phyloP scores from a whole-genome alignment of 805 yeast genomes.

The Nakazawaea ernobii region DNA sequence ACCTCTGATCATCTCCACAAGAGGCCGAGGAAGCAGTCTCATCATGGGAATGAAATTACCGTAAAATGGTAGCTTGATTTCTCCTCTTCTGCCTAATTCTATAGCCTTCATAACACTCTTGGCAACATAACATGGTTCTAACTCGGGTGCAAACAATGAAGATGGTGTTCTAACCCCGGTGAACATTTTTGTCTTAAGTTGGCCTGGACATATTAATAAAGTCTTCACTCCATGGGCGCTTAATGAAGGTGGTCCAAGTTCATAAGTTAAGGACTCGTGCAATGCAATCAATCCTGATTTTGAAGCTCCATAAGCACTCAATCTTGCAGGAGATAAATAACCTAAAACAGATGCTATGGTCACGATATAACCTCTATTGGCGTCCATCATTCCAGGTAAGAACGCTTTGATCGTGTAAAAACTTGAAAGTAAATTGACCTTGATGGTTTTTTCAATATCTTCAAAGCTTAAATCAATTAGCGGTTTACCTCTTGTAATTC shows the following conservation, averaged over 20 bases:
- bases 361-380: slow-evolving; percentile 67
- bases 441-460: slow-evolving; percentile 57
- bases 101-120: slow-evolving; percentile 47
- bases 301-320: slow-evolving; percentile 82
- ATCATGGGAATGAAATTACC: slow-evolving; percentile 69
- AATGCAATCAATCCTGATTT: slow-evolving; percentile 82
- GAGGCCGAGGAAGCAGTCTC: slow-evolving; percentile 67
- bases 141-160: slow-evolving; percentile 71
- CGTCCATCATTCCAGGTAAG: slow-evolving; percentile 63
- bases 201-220: slow-evolving; percentile 82
- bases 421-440: slow-evolving; percentile 65
- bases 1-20: slow-evolving; percentile 48
- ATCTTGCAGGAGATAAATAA: slow-evolving; percentile 73
- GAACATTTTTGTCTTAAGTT: slow-evolving; percentile 72
- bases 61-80: slow-evolving; percentile 69
- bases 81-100: slow-evolving; percentile 58
- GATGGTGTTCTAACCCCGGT: slow-evolving; percentile 70
- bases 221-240: slow-evolving; percentile 56
- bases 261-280: slow-evolving; percentile 76
- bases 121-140: slow-evolving; percentile 68
- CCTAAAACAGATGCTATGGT: slow-evolving; percentile 85
- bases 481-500: slow-evolving; percentile 54
- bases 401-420: slow-evolving; percentile 66
- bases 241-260: slow-evolving; percentile 48
- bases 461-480: slow-evolving; percentile 47